These are phyloP conservation scores for Saccharomyces pastorianus DNA, from an alignment of 1,139 yeast genomes.

Conservation along the genomic window DNA sequence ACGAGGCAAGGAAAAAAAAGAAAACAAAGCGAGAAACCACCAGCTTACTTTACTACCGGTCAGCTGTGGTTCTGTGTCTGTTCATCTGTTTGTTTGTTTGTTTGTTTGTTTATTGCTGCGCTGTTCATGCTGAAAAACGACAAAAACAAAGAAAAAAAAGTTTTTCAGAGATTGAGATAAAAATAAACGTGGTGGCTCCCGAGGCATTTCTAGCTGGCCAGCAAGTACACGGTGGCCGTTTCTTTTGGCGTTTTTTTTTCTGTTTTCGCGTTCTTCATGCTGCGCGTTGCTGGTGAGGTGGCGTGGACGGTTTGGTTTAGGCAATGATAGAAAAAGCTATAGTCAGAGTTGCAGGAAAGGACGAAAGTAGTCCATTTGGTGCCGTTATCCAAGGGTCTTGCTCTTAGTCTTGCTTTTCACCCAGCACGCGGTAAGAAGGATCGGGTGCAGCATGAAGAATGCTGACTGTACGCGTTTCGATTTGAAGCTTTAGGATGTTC, in stretches of 20 bases:
- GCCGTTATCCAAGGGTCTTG: neutral
- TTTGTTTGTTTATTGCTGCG: neutral
- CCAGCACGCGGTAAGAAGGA: neutral
- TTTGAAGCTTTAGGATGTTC: neutral
- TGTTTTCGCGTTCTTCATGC: constrained; percentile 46
- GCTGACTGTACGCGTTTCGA: neutral
- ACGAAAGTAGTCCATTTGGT: constrained; percentile 21
- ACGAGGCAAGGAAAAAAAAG: neutral
- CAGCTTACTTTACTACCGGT: neutral
- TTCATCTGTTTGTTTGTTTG: neutral
- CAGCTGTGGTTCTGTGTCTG: constrained; percentile 2
- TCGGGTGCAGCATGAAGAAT: neutral
- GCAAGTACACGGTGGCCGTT: constrained; percentile 39
- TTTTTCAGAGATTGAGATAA: neutral
- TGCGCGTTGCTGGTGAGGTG: constrained; percentile 86
- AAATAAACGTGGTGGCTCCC: neutral
- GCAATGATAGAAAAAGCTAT: constrained; percentile 66
- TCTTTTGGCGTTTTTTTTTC: constrained; percentile 72
- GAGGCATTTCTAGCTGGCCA: neutral
- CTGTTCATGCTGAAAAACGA: neutral
- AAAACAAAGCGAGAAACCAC: neutral
- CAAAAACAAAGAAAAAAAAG: neutral
- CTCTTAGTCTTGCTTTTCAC: neutral
- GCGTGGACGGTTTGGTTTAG: constrained; percentile 67
- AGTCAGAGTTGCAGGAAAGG: constrained; percentile 54